Evolutionary conservation across 2,329 filamentous ascomycete species (phyloP).

Genomic region (Aspergillus sp.): DNA sequence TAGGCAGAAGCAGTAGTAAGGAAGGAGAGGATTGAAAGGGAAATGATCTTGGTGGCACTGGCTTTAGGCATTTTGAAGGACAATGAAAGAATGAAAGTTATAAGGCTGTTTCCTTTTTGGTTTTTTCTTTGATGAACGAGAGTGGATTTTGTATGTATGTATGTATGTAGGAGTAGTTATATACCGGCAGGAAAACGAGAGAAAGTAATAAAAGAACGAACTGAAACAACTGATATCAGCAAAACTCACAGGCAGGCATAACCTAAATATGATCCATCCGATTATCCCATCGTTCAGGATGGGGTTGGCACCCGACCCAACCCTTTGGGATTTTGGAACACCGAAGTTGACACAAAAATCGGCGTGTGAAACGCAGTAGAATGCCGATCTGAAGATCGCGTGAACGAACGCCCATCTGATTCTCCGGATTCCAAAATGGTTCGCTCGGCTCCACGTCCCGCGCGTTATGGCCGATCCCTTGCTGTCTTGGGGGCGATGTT

Average conservation of each 20-base stretch:
- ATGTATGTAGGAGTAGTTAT: neutral
- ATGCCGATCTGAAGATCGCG: conserved; percentile 21
- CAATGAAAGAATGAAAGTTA: neutral
- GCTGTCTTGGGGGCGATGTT: conserved; percentile 9
- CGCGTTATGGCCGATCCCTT: conserved; percentile 19
- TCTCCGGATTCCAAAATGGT: conserved; percentile 20
- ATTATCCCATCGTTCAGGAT: neutral
- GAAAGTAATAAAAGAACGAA: neutral
- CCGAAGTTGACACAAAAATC: conserved; percentile 13
- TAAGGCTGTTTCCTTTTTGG: no score
- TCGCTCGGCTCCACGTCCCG: conserved; percentile 13
- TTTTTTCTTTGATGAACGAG: neutral
- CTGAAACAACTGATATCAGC: neutral
- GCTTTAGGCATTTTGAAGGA: neutral
- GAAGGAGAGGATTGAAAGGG: conserved; percentile 12
- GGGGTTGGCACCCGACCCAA: conserved; percentile 6
- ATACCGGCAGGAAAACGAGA: neutral
- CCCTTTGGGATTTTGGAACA: conserved; percentile 14
- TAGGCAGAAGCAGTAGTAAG: conserved; percentile 1
- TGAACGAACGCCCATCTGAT: conserved; percentile 7
- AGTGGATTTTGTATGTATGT: neutral
- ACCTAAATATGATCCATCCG: conserved; percentile 9
- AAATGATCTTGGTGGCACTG: neutral
- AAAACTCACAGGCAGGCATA: neutral
- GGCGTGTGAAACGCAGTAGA: conserved; percentile 21